Conservation (phyloP, 768 basidiomycete genomes). For the Boletellus sp. region DNA sequence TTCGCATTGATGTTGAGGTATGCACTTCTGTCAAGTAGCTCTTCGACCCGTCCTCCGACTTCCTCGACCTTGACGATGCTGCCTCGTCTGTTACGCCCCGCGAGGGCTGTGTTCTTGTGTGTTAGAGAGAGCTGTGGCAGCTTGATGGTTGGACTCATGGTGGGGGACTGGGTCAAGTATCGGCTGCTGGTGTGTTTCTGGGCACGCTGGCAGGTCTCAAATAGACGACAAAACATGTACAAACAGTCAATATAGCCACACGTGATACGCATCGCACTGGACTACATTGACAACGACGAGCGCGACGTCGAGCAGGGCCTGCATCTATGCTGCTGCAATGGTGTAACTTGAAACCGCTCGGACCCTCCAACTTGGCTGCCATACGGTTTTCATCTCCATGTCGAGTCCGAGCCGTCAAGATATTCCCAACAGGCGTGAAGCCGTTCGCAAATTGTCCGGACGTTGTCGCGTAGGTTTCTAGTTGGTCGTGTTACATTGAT, state of each 20-base stretch:
- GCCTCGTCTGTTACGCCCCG: slow-evolving; percentile 55
- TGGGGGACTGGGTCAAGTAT: neutral
- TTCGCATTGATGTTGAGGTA: slow-evolving; percentile 85
- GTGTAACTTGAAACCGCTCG: slow-evolving; percentile 59
- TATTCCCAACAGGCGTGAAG: slow-evolving; percentile 62
- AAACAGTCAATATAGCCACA: slow-evolving; percentile 9
- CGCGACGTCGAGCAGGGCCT: neutral
- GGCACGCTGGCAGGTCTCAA: neutral
- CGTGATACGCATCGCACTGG: slow-evolving; percentile 11
- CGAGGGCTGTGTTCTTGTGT: slow-evolving; percentile 30
- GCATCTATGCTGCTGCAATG: slow-evolving; percentile 58
- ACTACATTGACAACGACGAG: neutral
- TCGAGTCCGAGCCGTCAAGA: slow-evolving; percentile 59
- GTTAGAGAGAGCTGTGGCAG: slow-evolving; percentile 44
- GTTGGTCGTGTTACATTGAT: neutral
- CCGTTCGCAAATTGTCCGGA: slow-evolving; percentile 63
- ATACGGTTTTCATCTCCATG: slow-evolving; percentile 69
- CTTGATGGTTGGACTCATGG: slow-evolving; percentile 55
- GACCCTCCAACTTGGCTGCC: slow-evolving; percentile 57
- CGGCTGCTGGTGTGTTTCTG: too few relatives aligned
- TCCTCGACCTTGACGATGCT: slow-evolving; percentile 86
- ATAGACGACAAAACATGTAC: slow-evolving; percentile 7
- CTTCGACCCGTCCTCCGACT: slow-evolving; percentile 70
- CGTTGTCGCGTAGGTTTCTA: slow-evolving; percentile 53
- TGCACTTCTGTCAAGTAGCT: slow-evolving; percentile 72